Percentiles rank a stretch among this genome's conserved stretches.
Evolutionary conservation across 495 filamentous ascomycete species (phyloP).

Genomic region (Lepidopterella palustris): DNA sequence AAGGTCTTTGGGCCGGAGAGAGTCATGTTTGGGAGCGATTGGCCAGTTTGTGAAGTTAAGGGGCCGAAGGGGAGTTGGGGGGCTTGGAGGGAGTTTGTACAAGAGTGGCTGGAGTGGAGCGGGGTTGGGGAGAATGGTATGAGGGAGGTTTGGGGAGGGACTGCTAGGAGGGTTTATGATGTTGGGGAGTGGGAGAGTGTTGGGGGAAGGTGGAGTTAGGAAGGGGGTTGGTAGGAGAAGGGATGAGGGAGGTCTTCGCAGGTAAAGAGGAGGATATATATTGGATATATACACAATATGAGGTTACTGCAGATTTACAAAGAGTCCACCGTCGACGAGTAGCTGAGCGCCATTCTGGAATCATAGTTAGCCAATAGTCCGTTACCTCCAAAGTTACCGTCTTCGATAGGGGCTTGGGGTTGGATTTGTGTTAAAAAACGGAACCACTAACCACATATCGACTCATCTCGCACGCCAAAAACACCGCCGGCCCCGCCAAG

Average conservation of each 20-base stretch:
- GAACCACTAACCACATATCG: conserved; percentile 33
- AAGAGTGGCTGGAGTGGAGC: conserved; percentile 52
- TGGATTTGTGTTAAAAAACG: not conserved
- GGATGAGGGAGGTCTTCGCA: conserved; percentile 4
- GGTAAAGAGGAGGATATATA: not conserved
- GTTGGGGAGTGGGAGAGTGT: not conserved
- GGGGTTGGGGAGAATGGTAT: conserved; percentile 52
- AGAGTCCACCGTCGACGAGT: conserved; percentile 76
- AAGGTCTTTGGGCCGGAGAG: conserved; percentile 61
- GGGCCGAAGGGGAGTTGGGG: conserved; percentile 49
- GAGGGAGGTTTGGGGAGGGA: conserved; percentile 60
- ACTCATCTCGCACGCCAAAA: conserved; percentile 56
- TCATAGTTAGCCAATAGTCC: conserved; percentile 6
- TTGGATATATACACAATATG: not conserved
- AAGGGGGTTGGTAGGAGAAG: too few relatives aligned
- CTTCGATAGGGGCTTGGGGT: not conserved
- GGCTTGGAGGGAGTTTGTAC: conserved; percentile 52
- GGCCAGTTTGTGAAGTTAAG: conserved; percentile 75
- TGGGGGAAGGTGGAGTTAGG: too few relatives aligned
- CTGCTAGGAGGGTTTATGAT: conserved; percentile 44
- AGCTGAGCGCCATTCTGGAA: conserved; percentile 69
- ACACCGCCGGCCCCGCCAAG: conserved; percentile 77
- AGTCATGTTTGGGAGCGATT: conserved; percentile 85
- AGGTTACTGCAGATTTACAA: conserved; percentile 58
- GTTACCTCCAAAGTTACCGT: not conserved